Conservation (phyloP, 805 yeast species). For the Monosporozyma solicola region DNA sequence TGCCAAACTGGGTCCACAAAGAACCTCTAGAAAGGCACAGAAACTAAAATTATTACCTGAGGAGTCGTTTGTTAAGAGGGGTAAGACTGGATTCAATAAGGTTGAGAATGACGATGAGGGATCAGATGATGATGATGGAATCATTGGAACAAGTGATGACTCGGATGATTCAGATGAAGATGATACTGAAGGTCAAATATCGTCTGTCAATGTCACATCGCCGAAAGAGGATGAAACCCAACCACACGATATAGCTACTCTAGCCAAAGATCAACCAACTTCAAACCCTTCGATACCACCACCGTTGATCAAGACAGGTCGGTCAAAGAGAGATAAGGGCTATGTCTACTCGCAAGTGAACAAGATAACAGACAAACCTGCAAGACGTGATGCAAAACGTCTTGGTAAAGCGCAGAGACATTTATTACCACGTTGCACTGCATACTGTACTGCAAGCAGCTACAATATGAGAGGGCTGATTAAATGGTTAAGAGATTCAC, state of each 20-base stretch:
- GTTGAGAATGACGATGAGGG: neutral
- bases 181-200: neutral
- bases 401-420: slow-evolving; percentile 71
- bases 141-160: slow-evolving; percentile 12
- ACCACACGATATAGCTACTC: neutral
- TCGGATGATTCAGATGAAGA: neutral
- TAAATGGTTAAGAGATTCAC: slow-evolving; percentile 76
- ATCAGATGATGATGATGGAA: neutral
- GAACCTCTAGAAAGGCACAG: slow-evolving; percentile 67
- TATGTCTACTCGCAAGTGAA: slow-evolving; percentile 78
- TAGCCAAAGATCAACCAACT: neutral
- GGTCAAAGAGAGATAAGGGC: slow-evolving; percentile 10
- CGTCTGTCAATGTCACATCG: neutral
- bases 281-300: neutral
- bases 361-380: slow-evolving; percentile 76
- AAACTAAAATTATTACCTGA: slow-evolving; percentile 65
- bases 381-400: slow-evolving; percentile 88
- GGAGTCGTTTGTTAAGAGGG: slow-evolving; percentile 30
- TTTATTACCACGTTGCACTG: slow-evolving; percentile 85
- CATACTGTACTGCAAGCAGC: slow-evolving; percentile 91
- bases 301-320: neutral
- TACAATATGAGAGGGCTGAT: slow-evolving; percentile 81
- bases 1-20: slow-evolving; percentile 45
- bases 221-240: neutral
- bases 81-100: neutral